Conservation (phyloP, 2,329 filamentous ascomycete species). For the Talaromyces funiculosus region DNA sequence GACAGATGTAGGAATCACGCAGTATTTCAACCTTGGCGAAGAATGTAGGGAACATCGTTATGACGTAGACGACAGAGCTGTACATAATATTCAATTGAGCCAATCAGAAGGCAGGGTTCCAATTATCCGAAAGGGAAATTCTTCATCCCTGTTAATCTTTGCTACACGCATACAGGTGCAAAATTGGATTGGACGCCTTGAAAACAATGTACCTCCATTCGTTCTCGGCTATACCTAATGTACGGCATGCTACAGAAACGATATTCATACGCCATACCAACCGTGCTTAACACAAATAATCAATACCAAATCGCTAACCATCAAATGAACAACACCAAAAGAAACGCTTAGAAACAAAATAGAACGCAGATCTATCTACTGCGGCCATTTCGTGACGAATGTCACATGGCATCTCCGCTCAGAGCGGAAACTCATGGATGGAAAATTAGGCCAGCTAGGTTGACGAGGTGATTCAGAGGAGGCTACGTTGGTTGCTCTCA, state of each 20-base stretch:
- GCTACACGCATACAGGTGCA: neutral
- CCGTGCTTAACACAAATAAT: slow-evolving; percentile 11
- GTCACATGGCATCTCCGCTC: slow-evolving; percentile 44
- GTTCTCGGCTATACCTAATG: neutral
- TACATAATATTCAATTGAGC: neutral
- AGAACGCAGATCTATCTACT: slow-evolving; percentile 26
- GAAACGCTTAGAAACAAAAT: neutral
- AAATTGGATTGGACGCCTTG: no score
- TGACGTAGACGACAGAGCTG: neutral
- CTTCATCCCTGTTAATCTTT: neutral
- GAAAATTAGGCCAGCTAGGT: slow-evolving; percentile 40
- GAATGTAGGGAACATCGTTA: neutral
- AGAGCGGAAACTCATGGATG: slow-evolving; percentile 41
- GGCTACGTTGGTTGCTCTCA: slow-evolving; percentile 14
- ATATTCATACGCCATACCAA: neutral
- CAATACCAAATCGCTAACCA: slow-evolving; percentile 13
- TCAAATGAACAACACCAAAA: slow-evolving; percentile 3
- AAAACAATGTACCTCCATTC: neutral
- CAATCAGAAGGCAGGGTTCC: neutral
- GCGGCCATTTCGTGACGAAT: slow-evolving; percentile 35
- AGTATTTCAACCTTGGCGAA: neutral
- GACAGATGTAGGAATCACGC: neutral
- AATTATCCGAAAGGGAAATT: neutral
- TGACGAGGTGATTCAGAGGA: slow-evolving; percentile 25
- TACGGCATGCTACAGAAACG: neutral